Evolutionary conservation across 2,329 filamentous ascomycete species (phyloP).

Genomic region (Penicillium frequentans): DNA sequence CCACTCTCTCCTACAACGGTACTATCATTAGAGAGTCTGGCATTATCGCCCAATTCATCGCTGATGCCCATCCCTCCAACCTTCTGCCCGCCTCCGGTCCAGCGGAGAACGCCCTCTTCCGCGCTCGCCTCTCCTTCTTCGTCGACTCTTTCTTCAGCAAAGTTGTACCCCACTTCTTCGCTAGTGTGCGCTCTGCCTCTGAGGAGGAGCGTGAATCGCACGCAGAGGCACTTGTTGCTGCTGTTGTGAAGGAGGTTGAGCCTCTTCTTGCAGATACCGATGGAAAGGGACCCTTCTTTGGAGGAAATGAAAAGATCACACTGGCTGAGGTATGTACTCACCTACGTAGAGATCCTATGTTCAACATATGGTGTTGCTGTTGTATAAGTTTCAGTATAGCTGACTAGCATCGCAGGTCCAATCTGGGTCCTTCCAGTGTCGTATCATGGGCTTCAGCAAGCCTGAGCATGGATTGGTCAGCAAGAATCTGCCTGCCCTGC

Average conservation of each 20-base stretch:
- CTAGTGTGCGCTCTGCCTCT: conserved; percentile 48
- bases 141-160: conserved; percentile 69
- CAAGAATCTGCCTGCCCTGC: conserved; percentile 47
- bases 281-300: conserved; percentile 59
- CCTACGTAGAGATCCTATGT: background rate
- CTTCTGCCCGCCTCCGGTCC: conserved; percentile 58
- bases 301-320: conserved; percentile 64
- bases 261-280: conserved; percentile 59
- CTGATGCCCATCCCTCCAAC: conserved; percentile 67
- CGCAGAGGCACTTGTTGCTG: conserved; percentile 53
- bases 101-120: conserved; percentile 57
- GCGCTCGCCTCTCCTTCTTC: conserved; percentile 71
- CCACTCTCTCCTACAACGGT: conserved; percentile 65
- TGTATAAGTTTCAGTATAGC: background rate
- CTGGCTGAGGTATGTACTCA: conserved; percentile 66
- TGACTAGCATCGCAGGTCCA: conserved; percentile 49
- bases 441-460: conserved; percentile 57
- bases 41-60: conserved; percentile 68
- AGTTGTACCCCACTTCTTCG: conserved; percentile 51
- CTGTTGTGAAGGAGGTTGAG: conserved; percentile 70
- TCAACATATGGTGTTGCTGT: background rate
- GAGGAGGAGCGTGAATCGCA: conserved; percentile 53
- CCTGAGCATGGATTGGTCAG: conserved; percentile 52
- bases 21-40: conserved; percentile 73
- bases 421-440: conserved; percentile 66